phyloP scores from a whole-genome alignment of 768 basidiomycete genomes.

The Macrolepiota dolichaula region DNA sequence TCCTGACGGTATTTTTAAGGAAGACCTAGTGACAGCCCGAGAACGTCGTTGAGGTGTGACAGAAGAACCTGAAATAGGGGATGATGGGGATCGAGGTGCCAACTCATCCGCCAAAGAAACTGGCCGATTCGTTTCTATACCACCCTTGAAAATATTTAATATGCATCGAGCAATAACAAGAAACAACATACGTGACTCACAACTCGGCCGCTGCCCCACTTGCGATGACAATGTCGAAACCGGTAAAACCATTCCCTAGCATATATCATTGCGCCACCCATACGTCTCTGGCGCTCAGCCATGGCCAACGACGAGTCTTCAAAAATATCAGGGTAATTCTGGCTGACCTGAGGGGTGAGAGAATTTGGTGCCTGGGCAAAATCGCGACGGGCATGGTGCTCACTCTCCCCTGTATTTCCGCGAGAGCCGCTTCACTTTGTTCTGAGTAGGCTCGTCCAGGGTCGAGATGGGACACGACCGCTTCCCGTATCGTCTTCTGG shows the following conservation, averaged over 20 bases:
- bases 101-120: too few relatives aligned
- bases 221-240: too few relatives aligned
- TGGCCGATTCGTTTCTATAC: too few relatives aligned
- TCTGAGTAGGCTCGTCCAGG: neutral
- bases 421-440: neutral
- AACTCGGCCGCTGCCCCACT: too few relatives aligned
- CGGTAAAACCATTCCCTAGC: neutral
- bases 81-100: too few relatives aligned
- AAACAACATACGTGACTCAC: too few relatives aligned
- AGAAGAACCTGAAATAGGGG: too few relatives aligned
- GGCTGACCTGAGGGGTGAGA: neutral
- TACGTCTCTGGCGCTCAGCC: neutral
- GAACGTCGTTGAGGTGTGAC: too few relatives aligned
- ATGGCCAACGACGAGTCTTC: neutral
- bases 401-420: neutral
- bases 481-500: neutral
- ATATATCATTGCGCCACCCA: neutral
- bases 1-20: too few relatives aligned
- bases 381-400: neutral
- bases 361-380: neutral
- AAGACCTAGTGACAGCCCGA: too few relatives aligned
- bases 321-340: neutral
- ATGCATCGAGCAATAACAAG: too few relatives aligned
- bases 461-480: neutral
- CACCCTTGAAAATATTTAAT: too few relatives aligned